phyloP scores from a whole-genome alignment of 306 rosid genomes.

The Sindora glabra region DNA sequence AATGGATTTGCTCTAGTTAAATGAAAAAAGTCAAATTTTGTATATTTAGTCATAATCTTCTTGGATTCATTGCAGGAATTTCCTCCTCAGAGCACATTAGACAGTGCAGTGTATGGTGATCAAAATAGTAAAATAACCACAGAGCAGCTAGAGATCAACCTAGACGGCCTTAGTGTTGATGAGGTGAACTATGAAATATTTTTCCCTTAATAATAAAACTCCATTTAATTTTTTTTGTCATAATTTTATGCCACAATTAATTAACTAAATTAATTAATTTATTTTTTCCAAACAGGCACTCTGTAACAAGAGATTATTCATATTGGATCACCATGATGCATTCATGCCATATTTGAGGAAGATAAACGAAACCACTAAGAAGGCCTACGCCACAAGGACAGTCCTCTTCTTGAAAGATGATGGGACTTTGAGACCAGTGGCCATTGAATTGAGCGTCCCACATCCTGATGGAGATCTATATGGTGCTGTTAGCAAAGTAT shows the following conservation, averaged over 20 bases:
- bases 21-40: too few relatives aligned
- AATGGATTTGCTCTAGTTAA: too few relatives aligned
- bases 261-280: background rate
- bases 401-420: constrained; percentile 46
- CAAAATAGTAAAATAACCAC: constrained; percentile 58
- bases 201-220: too few relatives aligned
- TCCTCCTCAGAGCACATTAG: constrained; percentile 70
- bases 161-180: constrained; percentile 44
- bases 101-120: constrained; percentile 45
- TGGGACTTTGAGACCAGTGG: constrained; percentile 66
- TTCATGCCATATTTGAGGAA: constrained; percentile 55
- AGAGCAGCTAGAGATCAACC: constrained; percentile 25
- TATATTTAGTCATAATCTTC: background rate
- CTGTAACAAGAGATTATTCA: constrained; percentile 27
- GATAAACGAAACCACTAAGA: constrained; percentile 47
- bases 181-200: constrained; percentile 33
- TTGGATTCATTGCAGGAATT: constrained; percentile 46
- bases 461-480: constrained; percentile 48
- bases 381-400: constrained; percentile 70
- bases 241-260: too few relatives aligned
- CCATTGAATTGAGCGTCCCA: constrained; percentile 66
- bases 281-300: constrained; percentile 46
- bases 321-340: constrained; percentile 68
- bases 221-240: too few relatives aligned
- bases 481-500: constrained; percentile 47